Base-by-base conservation (phyloP, 768 basidiomycete species). In the Amanita jacksonii region DNA sequence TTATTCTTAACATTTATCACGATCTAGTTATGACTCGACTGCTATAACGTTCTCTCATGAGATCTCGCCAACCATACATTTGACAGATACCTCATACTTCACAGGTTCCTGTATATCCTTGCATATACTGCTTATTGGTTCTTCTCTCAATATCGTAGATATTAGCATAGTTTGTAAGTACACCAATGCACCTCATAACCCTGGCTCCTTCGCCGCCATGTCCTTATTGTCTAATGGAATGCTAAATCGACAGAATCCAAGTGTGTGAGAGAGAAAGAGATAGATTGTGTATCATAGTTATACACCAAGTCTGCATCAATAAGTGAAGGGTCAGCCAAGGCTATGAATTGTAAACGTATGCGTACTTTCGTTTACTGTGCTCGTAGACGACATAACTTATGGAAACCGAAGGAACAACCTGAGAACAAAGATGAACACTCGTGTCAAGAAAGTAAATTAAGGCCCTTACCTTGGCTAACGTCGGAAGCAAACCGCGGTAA, bases 311-410 rank as follows among this genome's bases (percentile, higher is more conserved):
- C 81, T 83, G 57, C 28, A 3, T 37, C 24, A 40, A 49, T 22
- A 35, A 22, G 40, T 22, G 51, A 54, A 41, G 51, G 44, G 44
- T 19, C 40, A 16, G 41, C 41, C 25, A 50, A 35, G 41, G 32
- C 27, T 35, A 19, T 33, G 30, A 24, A 42, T 43, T 33, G 20
- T 24, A 39, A 36, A 34, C 34, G n/a, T 48, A 36, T 1, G 62
- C 77, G 50, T 44, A 83, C 88, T 70, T 81, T 60, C 81, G 74
- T 68, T 88, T 91, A 54, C 74, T 80, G 54, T 85, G 79, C 59
- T 91, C 88, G 62, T 91, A 91, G 50, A 96, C 93, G 31, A 96
- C 80, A 64, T 96, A 96, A 48, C 90, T 90, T 64, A 98, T 97
- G 6, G 92, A 94, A 33, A 98, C 94, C 3, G 92, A 84, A 40